Evolutionary conservation across 441 rosid species (phyloP).

Genomic region (Metrosideros polymorpha): DNA sequence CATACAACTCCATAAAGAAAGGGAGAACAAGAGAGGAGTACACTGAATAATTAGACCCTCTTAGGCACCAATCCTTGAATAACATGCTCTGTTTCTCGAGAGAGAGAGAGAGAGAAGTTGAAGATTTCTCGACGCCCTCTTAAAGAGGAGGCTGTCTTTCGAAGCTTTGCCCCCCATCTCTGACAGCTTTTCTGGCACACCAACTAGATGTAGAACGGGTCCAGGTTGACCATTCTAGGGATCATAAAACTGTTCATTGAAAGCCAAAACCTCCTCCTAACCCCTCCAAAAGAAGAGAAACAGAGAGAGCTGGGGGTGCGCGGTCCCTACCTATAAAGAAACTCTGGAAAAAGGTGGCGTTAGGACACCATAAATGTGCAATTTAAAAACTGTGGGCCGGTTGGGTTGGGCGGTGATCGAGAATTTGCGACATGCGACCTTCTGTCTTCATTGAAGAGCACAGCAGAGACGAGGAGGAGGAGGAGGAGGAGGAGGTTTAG

Average conservation of each 20-base stretch:
- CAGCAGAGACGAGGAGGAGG: background rate
- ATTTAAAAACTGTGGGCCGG: background rate
- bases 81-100: background rate
- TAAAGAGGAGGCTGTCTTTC: background rate
- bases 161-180: background rate
- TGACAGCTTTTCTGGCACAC: background rate
- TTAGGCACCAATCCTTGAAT: background rate
- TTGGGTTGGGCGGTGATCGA: background rate
- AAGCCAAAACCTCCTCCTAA: background rate
- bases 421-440: background rate
- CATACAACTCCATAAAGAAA: background rate
- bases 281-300: background rate
- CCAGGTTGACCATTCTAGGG: background rate
- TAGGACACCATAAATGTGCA: background rate
- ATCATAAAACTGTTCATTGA: background rate
- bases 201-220: background rate
- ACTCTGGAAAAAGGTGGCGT: background rate
- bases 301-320: background rate
- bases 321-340: background rate
- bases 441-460: background rate
- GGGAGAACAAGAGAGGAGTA: background rate
- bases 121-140: background rate
- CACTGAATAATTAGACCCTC: background rate
- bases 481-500: background rate
- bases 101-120: background rate